Percentiles rank a stretch among this genome's conserved stretches.
Conservation (phyloP, 176 grass and related monocot species). For the Metroxylon sagu region DNA sequence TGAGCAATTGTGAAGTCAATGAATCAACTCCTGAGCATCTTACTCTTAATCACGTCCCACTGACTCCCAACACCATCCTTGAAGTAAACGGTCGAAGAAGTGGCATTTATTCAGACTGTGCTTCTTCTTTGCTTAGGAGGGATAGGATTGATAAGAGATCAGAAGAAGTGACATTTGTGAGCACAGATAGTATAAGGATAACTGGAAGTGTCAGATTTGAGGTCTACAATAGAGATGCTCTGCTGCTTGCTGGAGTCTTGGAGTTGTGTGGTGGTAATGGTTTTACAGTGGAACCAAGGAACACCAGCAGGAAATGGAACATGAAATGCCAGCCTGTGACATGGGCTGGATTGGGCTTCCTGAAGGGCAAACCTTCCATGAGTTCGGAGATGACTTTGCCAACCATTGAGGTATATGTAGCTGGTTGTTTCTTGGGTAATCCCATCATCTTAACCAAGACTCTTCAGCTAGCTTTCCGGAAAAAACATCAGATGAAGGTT, state of each 20-base stretch:
- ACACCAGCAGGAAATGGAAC: slow-evolving; percentile 27
- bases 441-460: too few species aligned
- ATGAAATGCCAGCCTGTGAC: slow-evolving; percentile 45
- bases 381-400: too few species aligned
- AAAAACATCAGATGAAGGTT: too few species aligned
- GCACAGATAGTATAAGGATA: slow-evolving; percentile 47
- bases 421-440: too few species aligned
- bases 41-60: slow-evolving; percentile 48
- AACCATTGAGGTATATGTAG: too few species aligned
- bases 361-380: too few species aligned
- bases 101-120: slow-evolving; percentile 9
- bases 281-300: neutral
- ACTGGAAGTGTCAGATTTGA: slow-evolving; percentile 63
- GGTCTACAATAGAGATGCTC: slow-evolving; percentile 35
- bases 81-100: slow-evolving; percentile 22
- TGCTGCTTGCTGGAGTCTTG: slow-evolving; percentile 47
- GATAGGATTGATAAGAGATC: slow-evolving; percentile 32
- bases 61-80: slow-evolving; percentile 45
- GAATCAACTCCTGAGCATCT: slow-evolving; percentile 35
- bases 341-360: slow-evolving; percentile 10
- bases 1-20: slow-evolving; percentile 52
- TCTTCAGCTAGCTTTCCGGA: too few species aligned
- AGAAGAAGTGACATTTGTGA: slow-evolving; percentile 48
- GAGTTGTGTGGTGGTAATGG: slow-evolving; percentile 29
- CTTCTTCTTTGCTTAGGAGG: slow-evolving; percentile 36